Conservation (phyloP, 2,329 filamentous ascomycete species). For the Colletotrichum acutatum region DNA sequence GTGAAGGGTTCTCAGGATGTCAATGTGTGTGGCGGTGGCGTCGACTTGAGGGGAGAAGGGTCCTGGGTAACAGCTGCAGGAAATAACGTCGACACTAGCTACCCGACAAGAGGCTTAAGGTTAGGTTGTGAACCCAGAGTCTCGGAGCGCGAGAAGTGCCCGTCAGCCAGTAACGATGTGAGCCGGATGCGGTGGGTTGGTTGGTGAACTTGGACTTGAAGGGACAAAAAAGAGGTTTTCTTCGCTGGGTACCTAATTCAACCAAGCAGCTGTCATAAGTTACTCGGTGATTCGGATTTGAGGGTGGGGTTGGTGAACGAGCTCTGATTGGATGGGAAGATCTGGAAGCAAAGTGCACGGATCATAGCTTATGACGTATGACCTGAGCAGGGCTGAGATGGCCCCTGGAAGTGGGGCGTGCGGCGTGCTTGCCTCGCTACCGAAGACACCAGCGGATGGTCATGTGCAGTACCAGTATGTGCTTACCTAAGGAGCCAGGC, state of each 20-base stretch:
- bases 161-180: background rate
- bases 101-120: too few species aligned
- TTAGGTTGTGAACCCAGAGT: background rate
- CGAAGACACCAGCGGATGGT: background rate
- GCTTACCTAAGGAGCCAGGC: background rate
- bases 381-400: background rate
- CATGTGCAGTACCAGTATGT: too few species aligned
- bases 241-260: too few species aligned
- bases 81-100: background rate
- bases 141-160: background rate
- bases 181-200: background rate
- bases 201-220: too few species aligned
- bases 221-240: background rate
- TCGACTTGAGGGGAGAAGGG: background rate
- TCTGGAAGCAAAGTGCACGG: background rate
- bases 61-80: background rate
- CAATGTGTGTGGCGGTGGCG: slow-evolving; percentile 2
- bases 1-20: background rate
- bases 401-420: background rate
- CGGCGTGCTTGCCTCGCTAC: background rate
- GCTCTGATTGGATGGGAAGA: background rate
- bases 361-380: background rate
- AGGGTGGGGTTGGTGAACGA: background rate
- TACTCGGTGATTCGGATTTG: background rate
- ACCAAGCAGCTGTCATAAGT: too few species aligned